A percentile compares a stretch with the other conserved stretches of the same genome.
Evolutionary conservation across 768 basidiomycete species (phyloP).

Genomic region (Boletus reticuloceps): DNA sequence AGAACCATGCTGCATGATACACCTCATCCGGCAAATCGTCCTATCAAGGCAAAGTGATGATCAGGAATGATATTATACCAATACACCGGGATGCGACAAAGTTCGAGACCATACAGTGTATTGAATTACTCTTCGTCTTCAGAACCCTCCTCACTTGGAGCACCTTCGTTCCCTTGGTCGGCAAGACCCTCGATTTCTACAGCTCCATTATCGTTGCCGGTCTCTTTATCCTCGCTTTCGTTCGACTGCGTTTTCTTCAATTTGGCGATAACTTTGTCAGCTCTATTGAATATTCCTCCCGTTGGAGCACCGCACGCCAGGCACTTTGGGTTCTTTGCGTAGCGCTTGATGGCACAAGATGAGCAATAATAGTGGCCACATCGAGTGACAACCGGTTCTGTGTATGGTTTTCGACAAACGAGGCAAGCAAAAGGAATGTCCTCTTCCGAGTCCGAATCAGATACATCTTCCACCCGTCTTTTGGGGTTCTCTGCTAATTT

Average conservation of each 20-base stretch:
- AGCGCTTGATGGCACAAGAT: constrained; percentile 92
- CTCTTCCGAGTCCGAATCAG: constrained; percentile 72
- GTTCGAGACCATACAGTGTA: constrained; percentile 29
- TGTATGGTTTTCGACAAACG: constrained; percentile 92
- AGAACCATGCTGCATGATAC: constrained; percentile 15
- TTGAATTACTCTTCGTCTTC: constrained; percentile 30
- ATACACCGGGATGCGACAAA: constrained; percentile 32
- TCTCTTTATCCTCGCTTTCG: constrained; percentile 45
- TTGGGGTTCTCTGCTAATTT: constrained; percentile 79
- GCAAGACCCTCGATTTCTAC: constrained; percentile 64
- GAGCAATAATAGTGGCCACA: constrained; percentile 98
- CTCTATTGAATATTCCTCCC: constrained; percentile 94
- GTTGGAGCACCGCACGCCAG: constrained; percentile 92
- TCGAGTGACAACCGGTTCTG: constrained; percentile 91
- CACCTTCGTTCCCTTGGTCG: constrained; percentile 26
- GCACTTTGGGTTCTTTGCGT: constrained; percentile 92
- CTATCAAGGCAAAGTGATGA: constrained; percentile 17
- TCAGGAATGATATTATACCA: constrained; percentile 19
- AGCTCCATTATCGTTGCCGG: constrained; percentile 36
- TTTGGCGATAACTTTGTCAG: constrained; percentile 89
- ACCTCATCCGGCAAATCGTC: constrained; percentile 14
- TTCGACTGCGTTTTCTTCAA: constrained; percentile 69
- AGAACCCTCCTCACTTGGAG: constrained; percentile 28
- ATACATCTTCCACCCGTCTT: constrained; percentile 53
- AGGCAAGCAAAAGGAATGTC: constrained; percentile 98